Base-by-base conservation (phyloP, 306 rosid genomes). In the Cicer arietinum region DNA sequence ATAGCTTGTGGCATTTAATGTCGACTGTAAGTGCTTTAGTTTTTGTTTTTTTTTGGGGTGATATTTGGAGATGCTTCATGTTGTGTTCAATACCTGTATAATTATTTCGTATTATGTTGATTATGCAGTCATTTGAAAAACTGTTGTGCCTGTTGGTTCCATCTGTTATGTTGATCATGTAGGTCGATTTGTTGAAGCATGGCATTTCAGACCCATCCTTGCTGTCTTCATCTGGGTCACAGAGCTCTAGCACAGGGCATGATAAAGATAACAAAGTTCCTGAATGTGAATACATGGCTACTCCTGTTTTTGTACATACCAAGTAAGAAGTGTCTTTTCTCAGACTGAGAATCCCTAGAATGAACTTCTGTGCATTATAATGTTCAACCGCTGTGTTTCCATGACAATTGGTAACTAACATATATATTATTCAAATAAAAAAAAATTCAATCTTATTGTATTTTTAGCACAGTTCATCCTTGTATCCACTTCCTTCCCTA, bases 171-270 rank as follows among this genome's bases (percentile, higher is more conserved):
- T 35, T 39, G 54, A 43, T 74, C 57, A 10, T 83, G 83, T 84
- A 93, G 98, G 96, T 89, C 69, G 98, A 93, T 79, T 66, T 91
- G 80, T 78, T 93, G 89, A 93, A 93, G 77, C 98, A 93, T 64
- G 94, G 90, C 79, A 88, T 93, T 64, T 82, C 93, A 37, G 96
- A 91, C 42, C 98, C 96, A 46, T 93, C 93, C 59, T 80, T 80
- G 54, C 59, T 83, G 60, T 62, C 77, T 73, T 85, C 85, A 60
- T 70, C 92, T 37, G 83, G 65, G 54, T 74, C 91, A 48, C 96
- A 84, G 67, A 85, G 75, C 84, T 88, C 91, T 71, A 89, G 69
- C 79, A 66, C 54, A 30, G 91, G 89, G 72, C 64, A 81, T 59
- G 96, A 89, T 53, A 86, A 81, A 63, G 92, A 89, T 69, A 54